A percentile compares a stretch with the other conserved stretches of the same genome.
phyloP scores from a whole-genome alignment of 2,329 filamentous ascomycete genomes.

The Penicillium italicum region DNA sequence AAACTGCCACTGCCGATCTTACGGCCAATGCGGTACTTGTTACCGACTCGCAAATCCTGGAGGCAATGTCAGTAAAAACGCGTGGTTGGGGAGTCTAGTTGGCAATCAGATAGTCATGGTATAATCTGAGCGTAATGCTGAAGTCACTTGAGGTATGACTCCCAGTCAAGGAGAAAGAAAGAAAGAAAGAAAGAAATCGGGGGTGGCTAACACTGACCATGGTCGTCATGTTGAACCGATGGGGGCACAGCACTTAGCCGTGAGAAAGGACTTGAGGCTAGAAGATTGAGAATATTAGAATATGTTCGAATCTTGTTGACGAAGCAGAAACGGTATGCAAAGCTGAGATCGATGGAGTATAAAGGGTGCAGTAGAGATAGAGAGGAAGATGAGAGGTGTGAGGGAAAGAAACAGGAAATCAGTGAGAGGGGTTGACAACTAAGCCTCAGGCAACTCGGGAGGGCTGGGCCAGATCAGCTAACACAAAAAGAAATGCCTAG shows the following conservation, averaged over 20 bases:
- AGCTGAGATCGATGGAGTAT: slow-evolving; percentile 3
- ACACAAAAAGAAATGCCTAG: background rate
- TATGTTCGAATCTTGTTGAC: background rate
- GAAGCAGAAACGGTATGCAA: background rate
- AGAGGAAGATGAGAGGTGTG: slow-evolving; percentile 12
- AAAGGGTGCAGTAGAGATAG: slow-evolving; percentile 3
- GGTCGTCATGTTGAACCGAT: slow-evolving; percentile 35
- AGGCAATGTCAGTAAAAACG: slow-evolving; percentile 17
- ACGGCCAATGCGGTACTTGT: slow-evolving; percentile 98
- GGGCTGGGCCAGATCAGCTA: slow-evolving; percentile 10
- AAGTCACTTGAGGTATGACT: background rate
- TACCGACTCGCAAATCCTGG: slow-evolving; percentile 98
- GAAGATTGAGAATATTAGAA: slow-evolving; percentile 7
- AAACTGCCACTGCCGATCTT: slow-evolving; percentile 98
- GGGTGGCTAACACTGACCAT: slow-evolving; percentile 31
- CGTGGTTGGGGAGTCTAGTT: background rate
- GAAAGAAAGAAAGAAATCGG: background rate
- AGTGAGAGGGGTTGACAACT: slow-evolving; percentile 14
- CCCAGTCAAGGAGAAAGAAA: background rate
- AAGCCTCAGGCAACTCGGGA: slow-evolving; percentile 18
- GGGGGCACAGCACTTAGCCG: slow-evolving; percentile 32
- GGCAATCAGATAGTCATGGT: background rate
- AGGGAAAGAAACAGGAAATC: slow-evolving; percentile 9
- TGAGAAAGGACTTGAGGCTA: slow-evolving; percentile 19
- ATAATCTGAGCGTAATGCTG: background rate